Conservation (phyloP, 1,139 yeast species). For the Scheffersomyces illinoinensis region DNA sequence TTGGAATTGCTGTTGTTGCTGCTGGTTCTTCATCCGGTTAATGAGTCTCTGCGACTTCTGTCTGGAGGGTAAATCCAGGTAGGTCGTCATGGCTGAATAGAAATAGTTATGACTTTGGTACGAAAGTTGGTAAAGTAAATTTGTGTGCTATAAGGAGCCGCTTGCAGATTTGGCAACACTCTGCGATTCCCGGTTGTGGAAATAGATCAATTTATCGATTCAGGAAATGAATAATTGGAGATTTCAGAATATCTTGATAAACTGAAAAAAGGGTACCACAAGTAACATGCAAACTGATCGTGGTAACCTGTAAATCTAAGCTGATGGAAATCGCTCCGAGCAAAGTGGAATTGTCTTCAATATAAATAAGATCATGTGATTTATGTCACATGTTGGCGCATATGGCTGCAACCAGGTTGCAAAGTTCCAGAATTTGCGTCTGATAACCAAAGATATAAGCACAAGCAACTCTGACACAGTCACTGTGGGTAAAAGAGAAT, state of each 20-base stretch:
- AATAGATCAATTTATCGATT: not conserved
- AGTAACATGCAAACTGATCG: not conserved
- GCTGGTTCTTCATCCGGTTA: constrained; percentile 31
- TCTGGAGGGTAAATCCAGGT: constrained; percentile 46
- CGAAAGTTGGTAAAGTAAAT: not conserved
- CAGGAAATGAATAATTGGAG: not conserved
- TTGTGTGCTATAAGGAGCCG: not conserved
- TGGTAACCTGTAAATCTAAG: not conserved
- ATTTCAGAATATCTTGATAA: not conserved
- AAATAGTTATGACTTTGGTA: not conserved
- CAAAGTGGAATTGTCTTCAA: not conserved
- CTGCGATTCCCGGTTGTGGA: not conserved
- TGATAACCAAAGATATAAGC: not conserved
- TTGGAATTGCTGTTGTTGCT: constrained; percentile 29
- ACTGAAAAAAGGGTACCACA: not conserved
- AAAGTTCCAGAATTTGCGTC: not conserved
- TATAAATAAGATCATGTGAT: not conserved
- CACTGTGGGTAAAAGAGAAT: not conserved
- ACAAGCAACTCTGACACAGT: not conserved
- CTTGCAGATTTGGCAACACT: not conserved
- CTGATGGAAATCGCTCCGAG: not conserved
- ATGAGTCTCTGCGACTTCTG: constrained; percentile 50
- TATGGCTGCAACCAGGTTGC: not conserved
- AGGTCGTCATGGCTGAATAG: constrained; percentile 18
- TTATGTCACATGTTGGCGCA: not conserved